Percentiles rank a stretch among this genome's conserved stretches.
Conservation (phyloP, 179 eudicot species). For the Carnegiea gigantea region DNA sequence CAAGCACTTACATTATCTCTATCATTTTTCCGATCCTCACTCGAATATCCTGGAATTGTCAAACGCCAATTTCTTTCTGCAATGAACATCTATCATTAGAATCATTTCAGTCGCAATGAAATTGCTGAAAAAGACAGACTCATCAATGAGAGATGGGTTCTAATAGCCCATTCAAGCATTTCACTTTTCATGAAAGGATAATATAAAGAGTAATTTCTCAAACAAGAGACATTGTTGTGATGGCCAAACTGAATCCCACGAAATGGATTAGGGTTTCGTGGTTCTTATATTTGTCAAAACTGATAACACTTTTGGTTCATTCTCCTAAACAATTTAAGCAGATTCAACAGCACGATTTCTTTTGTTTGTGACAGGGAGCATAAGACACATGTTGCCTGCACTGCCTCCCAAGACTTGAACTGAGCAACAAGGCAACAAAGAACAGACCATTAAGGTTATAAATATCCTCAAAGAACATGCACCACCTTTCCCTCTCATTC, state of each 20-base stretch:
- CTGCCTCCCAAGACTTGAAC: background rate
- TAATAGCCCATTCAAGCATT: background rate
- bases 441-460: background rate
- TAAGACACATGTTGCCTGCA: background rate
- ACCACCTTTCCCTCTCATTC: background rate
- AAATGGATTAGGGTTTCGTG: background rate
- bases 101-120: slow-evolving; percentile 2
- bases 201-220: background rate
- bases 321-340: background rate
- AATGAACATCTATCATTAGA: slow-evolving; percentile 26
- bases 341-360: background rate
- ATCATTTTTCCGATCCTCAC: slow-evolving; percentile 61
- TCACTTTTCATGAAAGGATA: background rate
- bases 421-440: background rate
- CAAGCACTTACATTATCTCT: slow-evolving; percentile 50
- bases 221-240: background rate
- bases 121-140: background rate
- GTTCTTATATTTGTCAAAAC: background rate
- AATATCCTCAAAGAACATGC: background rate
- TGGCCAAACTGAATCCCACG: background rate
- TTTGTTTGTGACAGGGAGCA: too few relatives aligned
- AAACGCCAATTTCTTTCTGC: slow-evolving; percentile 82
- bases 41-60: slow-evolving; percentile 78
- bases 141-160: slow-evolving; percentile 3
- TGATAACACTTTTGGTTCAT: background rate